Evolutionary conservation across 768 basidiomycete species (phyloP), one percentile per base, ranked within the genome.

Genomic region (Agaricus subrufescens): DNA sequence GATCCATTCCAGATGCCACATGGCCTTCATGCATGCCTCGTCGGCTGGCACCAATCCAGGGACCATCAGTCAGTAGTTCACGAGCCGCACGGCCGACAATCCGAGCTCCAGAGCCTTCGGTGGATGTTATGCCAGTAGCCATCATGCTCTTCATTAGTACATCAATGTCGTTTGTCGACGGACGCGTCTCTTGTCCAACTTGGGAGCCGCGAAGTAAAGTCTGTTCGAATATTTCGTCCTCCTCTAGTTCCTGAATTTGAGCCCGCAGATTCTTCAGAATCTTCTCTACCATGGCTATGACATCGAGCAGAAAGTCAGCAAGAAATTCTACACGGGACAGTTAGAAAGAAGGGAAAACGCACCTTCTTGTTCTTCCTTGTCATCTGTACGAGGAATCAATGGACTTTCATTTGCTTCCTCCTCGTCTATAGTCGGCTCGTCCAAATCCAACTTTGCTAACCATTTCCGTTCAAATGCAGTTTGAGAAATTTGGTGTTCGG

Each of bases 61-160:
- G 54, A 34, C 54, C 54, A 30, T 56, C 46, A 15, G 39, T 42
- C 40, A 56, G 14, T 23, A 30, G 23, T 34, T 49, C 54, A 23
- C 49, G 39, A 25, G 39, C 40, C 10, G 48, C 56, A 26, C 29
- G 58, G 34, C 51, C 52, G 29, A 47, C 40, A 27, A 58, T 50
- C 54, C 57, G 57, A 37, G 26, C 42, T 44, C 19, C 62, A 23
- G 57, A 25, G 6, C 58, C 57, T 30, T 63, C 50, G n/a, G 60
- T 57, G 42, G 65, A 56, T 39, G 60, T 56, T 62, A 67, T 56
- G 15, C 60, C 58, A 6, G 67, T 60, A 2, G 73, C 70, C 79
- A 83, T 81, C 80, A 83, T 80, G 60, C 76, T 75, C 37, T 68
- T 71, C 77, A 83, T 75, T 54, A 83, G 72, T 23, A 63, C 56